Conservation (phyloP, 768 basidiomycete genomes). For the Chiua virens region DNA sequence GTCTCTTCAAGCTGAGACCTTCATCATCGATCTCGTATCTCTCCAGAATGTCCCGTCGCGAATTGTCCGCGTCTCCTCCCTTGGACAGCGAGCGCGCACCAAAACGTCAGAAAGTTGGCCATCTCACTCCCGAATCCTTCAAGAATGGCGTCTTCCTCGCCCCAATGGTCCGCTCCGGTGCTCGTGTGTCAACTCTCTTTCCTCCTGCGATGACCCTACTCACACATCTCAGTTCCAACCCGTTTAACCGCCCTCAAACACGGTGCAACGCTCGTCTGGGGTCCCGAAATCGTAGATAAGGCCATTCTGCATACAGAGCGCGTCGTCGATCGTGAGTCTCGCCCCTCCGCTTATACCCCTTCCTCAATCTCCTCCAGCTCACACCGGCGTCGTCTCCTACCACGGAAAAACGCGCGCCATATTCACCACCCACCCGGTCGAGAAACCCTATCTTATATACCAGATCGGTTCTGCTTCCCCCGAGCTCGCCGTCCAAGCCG, state of each 20-base stretch:
- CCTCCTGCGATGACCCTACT: background rate
- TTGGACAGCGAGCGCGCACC: conserved; percentile 29
- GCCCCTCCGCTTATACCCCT: background rate
- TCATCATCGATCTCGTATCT: background rate
- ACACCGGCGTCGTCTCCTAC: conserved; percentile 86
- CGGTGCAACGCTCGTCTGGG: conserved; percentile 94
- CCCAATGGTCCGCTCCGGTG: conserved; percentile 96
- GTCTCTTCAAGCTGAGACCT: background rate
- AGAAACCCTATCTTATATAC: conserved; percentile 92
- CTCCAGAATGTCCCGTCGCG: conserved; percentile 51
- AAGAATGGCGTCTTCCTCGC: conserved; percentile 92
- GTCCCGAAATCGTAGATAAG: conserved; percentile 95
- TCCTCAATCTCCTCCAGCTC: conserved; percentile 46
- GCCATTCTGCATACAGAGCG: conserved; percentile 87
- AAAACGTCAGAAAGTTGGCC: conserved; percentile 57
- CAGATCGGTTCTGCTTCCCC: conserved; percentile 93
- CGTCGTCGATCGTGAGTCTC: conserved; percentile 79
- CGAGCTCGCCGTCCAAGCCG: conserved; percentile 88
- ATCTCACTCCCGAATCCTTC: conserved; percentile 73
- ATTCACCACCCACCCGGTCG: conserved; percentile 90
- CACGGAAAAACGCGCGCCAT: conserved; percentile 82
- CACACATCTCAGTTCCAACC: conserved; percentile 64
- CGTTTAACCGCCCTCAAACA: conserved; percentile 86
- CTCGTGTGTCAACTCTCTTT: conserved; percentile 53
- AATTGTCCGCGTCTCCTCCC: conserved; percentile 38